Conservation (phyloP, 73 alveolate species). For the Breviolum minutum region DNA sequence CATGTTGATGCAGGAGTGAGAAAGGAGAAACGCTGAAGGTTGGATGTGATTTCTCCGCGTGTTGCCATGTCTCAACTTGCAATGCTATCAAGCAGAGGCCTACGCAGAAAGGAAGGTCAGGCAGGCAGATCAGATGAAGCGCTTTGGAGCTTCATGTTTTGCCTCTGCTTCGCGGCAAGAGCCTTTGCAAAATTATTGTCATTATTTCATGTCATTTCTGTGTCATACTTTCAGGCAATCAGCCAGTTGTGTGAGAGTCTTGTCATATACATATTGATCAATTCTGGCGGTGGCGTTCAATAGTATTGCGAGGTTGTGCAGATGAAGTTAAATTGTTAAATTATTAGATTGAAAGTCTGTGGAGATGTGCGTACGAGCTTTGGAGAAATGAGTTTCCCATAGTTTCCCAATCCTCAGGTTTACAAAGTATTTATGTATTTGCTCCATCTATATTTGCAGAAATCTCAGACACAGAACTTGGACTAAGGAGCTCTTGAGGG, state of each 20-base stretch:
- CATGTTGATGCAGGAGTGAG: conserved; percentile 69
- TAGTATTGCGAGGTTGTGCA: no score
- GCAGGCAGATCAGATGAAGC: conserved; percentile 44
- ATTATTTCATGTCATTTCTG: neutral
- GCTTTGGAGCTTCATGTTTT: conserved; percentile 66
- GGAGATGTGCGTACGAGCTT: no score
- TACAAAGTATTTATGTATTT: no score
- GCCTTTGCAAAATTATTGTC: neutral
- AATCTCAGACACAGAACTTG: neutral
- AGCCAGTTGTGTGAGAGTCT: no score
- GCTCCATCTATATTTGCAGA: neutral
- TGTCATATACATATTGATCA: no score
- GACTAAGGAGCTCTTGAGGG: conserved; percentile 67
- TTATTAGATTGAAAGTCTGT: no score
- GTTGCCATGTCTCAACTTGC: neutral
- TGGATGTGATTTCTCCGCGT: neutral
- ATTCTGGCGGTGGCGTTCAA: no score
- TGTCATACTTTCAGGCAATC: no score
- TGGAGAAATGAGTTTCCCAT: no score
- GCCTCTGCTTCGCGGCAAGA: conserved; percentile 79
- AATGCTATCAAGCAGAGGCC: neutral
- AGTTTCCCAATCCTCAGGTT: no score
- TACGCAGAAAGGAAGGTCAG: conserved; percentile 73
- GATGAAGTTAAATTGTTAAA: no score
- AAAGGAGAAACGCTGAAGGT: conserved; percentile 77